Conservation (phyloP, 2,329 filamentous ascomycete genomes). For the Didymosphaeria variabile region DNA sequence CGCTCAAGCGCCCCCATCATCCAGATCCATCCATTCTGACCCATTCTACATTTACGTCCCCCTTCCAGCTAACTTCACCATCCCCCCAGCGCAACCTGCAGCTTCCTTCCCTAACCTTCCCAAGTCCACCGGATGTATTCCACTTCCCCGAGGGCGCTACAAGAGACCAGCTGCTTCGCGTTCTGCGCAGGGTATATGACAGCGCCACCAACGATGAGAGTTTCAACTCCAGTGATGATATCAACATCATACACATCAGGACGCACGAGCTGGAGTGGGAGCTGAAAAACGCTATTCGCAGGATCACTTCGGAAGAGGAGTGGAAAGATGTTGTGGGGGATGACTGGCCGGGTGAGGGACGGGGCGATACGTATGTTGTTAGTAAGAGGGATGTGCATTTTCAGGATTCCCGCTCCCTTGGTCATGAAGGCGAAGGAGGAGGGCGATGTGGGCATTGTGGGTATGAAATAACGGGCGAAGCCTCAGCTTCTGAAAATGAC, state of each 20-base stretch:
- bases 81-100: slow-evolving; percentile 1
- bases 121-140: slow-evolving; percentile 6
- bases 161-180: slow-evolving; percentile 9
- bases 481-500: neutral
- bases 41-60: slow-evolving; percentile 17
- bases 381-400: slow-evolving; percentile 15
- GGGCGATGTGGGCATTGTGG: too few relatives aligned
- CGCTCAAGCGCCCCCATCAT: neutral
- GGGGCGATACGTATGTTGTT: slow-evolving; percentile 25
- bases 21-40: neutral
- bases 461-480: neutral
- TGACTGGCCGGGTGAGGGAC: slow-evolving; percentile 19
- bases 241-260: slow-evolving; percentile 16
- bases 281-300: slow-evolving; percentile 22
- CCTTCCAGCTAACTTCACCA: slow-evolving; percentile 20
- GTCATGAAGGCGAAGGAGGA: too few relatives aligned
- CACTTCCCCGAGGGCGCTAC: slow-evolving; percentile 19
- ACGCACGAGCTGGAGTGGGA: slow-evolving; percentile 22
- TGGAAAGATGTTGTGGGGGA: slow-evolving; percentile 6
- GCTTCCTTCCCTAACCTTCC: slow-evolving; percentile 14
- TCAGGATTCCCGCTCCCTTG: too few relatives aligned
- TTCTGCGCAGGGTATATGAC: slow-evolving; percentile 1
- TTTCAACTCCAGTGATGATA: neutral
- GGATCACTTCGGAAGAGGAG: slow-evolving; percentile 11
- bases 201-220: too few relatives aligned